These are phyloP conservation scores for Glaciozyma antarctica DNA, from an alignment of 768 basidiomycete genomes.

Conservation along the genomic window DNA sequence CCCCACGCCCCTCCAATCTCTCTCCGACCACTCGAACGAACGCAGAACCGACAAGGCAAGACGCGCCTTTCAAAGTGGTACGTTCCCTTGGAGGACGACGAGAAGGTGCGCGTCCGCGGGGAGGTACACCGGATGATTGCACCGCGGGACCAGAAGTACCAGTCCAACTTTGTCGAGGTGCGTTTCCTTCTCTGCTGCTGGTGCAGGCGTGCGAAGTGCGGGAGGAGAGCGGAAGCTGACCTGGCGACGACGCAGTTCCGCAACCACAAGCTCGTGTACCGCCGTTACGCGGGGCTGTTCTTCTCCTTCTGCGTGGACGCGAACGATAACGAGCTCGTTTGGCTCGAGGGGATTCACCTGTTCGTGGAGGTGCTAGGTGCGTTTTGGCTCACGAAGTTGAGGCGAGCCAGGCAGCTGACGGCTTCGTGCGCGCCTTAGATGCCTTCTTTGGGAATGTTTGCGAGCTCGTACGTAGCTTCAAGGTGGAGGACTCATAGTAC, in stretches of 20 bases:
- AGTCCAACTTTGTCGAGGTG: constrained; percentile 98
- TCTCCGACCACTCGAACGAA: neutral
- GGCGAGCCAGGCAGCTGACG: neutral
- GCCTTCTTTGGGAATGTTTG: constrained; percentile 99
- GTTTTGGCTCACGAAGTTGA: constrained; percentile 34
- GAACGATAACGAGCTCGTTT: constrained; percentile 95
- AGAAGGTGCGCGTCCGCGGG: constrained; percentile 88
- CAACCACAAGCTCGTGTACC: constrained; percentile 94
- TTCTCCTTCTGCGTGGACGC: constrained; percentile 96
- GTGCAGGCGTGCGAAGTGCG: neutral
- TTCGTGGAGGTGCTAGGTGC: constrained; percentile 94
- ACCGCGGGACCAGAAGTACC: constrained; percentile 95
- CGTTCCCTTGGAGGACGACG: constrained; percentile 96
- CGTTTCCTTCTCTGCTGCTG: constrained; percentile 31
- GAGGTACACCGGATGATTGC: constrained; percentile 95
- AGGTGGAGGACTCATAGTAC: no score
- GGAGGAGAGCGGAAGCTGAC: neutral
- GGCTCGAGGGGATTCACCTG: constrained; percentile 92
- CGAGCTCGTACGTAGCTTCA: constrained; percentile 43
- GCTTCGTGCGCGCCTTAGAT: constrained; percentile 47
- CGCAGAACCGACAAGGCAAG: constrained; percentile 93
- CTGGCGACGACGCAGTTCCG: constrained; percentile 58
- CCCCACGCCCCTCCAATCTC: neutral
- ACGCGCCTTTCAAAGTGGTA: constrained; percentile 94
- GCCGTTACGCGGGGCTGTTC: constrained; percentile 93